Base-by-base conservation (phyloP, 2,329 filamentous ascomycete genomes). In the Pseudogymnoascus sp. region DNA sequence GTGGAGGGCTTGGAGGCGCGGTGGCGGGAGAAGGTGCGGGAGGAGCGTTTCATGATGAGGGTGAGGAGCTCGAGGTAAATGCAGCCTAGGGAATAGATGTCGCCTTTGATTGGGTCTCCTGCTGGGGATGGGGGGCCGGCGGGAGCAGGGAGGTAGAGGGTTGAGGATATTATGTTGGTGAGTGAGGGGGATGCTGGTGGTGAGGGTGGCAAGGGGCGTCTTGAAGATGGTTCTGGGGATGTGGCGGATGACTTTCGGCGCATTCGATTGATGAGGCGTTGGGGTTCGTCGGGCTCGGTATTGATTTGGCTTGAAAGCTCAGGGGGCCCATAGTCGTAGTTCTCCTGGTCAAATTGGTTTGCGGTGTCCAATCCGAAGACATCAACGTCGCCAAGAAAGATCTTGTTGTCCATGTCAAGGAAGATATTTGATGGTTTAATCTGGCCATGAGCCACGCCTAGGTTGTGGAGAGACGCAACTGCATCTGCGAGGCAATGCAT, bases 81-180 rank as follows among this genome's bases (percentile, higher is more conserved):
- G 72, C 88, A 89, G 9, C 85, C 89, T 1, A 91, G 78, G 2
- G 88, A 89, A 75, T 89, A 93, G 19, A 92, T 78, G 71, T 92
- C 89, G 50, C 86, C 84, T 65, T 83, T 82, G 66, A 84, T 82
- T 3, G 81, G 78, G 66, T 82, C 78, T 17, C 81, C 75, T 37
- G 59, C 78, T 77, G 1, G 78, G 76, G 23, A 76, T 78, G 1
- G 78, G 74, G 59, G 23, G 4, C 11, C 11, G 7, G 23, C 11
- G 42, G 29, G n/a, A 21, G 61, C 29, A 59, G 35, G 23, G 17
- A 31, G 33, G 33, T 29, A 33, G 37, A 17, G 68, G 7, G 66
- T 64, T 4, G 70, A 69, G 11, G 64, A 50, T 29, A 72, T 66
- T 13, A 69, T 71, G 33, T 68, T 61, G 23, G 63, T 35, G 15